Evolutionary conservation across 108 stramenopile species (phyloP).

Genomic region (Fragilaria radians): DNA sequence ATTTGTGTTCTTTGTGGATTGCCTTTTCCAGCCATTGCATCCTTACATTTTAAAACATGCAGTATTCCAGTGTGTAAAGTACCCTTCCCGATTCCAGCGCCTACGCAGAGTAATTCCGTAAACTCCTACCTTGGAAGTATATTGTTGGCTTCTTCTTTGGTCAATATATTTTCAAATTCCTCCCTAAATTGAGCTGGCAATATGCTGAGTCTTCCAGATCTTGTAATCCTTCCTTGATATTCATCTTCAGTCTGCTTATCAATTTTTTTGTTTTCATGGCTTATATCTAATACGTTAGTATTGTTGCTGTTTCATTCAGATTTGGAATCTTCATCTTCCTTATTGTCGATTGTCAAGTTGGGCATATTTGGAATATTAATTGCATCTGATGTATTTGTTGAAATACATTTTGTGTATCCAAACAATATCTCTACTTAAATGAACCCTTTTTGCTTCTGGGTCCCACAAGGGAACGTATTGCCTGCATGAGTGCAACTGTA

Average conservation of each 20-base stretch:
- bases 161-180: too few relatives aligned
- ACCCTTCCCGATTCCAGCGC: too few relatives aligned
- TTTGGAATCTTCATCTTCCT: constrained; percentile 1
- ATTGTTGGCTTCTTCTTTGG: too few relatives aligned
- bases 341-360: neutral
- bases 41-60: constrained; percentile 28
- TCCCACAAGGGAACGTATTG: constrained; percentile 15
- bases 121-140: too few relatives aligned
- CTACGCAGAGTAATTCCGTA: too few relatives aligned
- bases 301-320: neutral
- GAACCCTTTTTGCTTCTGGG: constrained; percentile 11
- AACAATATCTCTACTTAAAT: constrained; percentile 21
- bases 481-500: constrained; percentile 6
- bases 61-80: constrained; percentile 28
- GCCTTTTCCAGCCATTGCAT: constrained; percentile 32
- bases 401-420: constrained; percentile 28
- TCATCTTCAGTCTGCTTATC: too few relatives aligned
- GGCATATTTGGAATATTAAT: neutral
- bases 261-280: neutral
- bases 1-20: constrained; percentile 25
- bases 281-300: neutral
- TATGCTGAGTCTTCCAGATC: neutral
- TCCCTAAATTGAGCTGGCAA: neutral
- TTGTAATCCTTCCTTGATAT: too few relatives aligned
- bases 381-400: neutral